Evolutionary conservation across 2,329 filamentous ascomycete genomes (phyloP).

Genomic region (Aspergillus puulaauensis): DNA sequence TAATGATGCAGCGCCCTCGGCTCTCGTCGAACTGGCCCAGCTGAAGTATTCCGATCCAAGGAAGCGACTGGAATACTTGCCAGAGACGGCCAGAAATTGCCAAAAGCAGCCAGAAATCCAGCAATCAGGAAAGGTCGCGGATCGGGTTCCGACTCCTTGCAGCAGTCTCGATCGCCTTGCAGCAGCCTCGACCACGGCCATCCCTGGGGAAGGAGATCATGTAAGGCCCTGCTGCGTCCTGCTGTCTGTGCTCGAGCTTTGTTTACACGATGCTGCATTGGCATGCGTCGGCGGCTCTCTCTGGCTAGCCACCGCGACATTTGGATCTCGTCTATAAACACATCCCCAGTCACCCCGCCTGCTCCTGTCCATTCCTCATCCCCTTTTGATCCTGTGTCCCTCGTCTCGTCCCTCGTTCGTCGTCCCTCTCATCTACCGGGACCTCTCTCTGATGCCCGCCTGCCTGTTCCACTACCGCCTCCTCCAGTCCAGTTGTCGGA

Average conservation of each 20-base stretch:
- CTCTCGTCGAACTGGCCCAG: too few species aligned
- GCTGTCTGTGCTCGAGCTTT: conserved; percentile 36
- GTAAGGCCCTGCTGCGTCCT: conserved; percentile 38
- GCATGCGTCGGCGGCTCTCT: conserved; percentile 33
- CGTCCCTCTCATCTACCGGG: not conserved
- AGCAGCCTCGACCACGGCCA: conserved; percentile 29
- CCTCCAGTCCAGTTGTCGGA: conserved; percentile 13
- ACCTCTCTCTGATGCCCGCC: conserved; percentile 11
- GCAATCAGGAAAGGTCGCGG: not conserved
- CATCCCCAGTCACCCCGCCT: conserved; percentile 19
- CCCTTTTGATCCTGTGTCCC: not conserved
- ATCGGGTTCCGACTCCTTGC: conserved; percentile 1
- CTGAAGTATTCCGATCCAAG: not conserved
- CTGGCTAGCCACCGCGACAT: conserved; percentile 29
- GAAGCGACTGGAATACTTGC: not conserved
- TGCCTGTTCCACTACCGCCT: conserved; percentile 2
- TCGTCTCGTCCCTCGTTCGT: too few species aligned
- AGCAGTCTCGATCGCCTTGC: conserved; percentile 24
- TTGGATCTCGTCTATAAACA: conserved; percentile 34
- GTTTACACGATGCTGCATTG: conserved; percentile 39
- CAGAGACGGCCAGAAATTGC: not conserved
- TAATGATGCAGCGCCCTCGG: too few species aligned
- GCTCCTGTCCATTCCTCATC: conserved; percentile 21
- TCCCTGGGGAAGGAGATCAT: conserved; percentile 38
- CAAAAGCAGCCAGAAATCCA: not conserved